Evolutionary conservation across 768 basidiomycete genomes (phyloP).

Genomic region (Mycena olivaceomarginata): DNA sequence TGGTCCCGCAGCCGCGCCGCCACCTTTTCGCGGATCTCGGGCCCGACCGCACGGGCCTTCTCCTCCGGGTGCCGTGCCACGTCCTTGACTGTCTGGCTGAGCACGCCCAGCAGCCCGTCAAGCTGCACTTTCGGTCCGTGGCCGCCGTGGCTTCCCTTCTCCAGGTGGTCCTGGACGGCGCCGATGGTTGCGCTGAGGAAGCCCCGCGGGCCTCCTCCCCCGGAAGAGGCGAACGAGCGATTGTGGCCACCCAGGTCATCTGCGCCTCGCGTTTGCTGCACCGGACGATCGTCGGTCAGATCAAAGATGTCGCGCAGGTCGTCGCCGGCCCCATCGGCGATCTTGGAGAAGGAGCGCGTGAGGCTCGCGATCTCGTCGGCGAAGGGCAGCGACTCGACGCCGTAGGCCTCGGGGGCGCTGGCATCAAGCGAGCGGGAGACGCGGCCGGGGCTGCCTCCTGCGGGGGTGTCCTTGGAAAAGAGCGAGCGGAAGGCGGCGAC

Average conservation of each 20-base stretch:
- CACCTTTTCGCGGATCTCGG: slow-evolving; percentile 1
- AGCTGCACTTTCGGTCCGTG: neutral
- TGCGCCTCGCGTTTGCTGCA: neutral
- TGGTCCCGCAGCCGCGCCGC: neutral
- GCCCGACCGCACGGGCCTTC: neutral
- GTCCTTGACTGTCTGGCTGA: neutral
- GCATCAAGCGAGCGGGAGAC: neutral
- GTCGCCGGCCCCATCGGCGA: neutral
- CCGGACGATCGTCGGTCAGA: neutral
- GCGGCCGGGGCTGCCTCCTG: neutral
- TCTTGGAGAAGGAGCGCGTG: slow-evolving; percentile 1
- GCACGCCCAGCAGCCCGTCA: neutral
- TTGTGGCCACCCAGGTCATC: neutral
- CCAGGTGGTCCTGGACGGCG: slow-evolving; percentile 1
- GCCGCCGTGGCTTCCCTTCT: neutral
- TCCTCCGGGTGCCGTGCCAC: neutral
- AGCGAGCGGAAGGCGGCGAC: neutral
- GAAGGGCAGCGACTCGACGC: neutral
- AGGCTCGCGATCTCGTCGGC: neutral
- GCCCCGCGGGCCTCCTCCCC: neutral
- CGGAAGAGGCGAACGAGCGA: neutral
- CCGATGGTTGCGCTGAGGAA: neutral
- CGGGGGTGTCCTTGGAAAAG: neutral
- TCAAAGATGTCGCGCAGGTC: neutral
- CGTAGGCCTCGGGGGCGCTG: slow-evolving; percentile 1